phyloP scores from a whole-genome alignment of 2,329 filamentous ascomycete species.

The Colletotrichum karsti region DNA sequence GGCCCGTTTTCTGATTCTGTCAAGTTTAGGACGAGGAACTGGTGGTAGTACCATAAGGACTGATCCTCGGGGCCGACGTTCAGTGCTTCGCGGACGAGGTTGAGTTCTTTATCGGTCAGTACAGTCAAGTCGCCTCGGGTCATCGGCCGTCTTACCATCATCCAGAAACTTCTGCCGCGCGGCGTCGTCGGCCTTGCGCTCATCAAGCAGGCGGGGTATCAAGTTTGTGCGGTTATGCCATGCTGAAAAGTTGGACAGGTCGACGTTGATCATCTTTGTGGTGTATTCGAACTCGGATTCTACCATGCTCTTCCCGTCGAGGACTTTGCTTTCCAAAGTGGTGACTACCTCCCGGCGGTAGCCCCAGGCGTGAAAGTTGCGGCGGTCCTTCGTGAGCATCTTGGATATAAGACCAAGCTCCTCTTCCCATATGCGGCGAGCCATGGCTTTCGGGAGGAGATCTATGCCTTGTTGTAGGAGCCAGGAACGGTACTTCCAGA shows the following conservation, averaged over 20 bases:
- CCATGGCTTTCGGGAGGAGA: constrained; percentile 63
- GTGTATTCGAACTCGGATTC: constrained; percentile 91
- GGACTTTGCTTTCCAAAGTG: constrained; percentile 70
- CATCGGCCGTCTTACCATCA: constrained; percentile 56
- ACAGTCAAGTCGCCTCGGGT: accelerated
- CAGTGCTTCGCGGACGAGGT: constrained; percentile 78
- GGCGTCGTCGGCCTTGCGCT: constrained; percentile 70
- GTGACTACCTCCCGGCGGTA: constrained; percentile 84
- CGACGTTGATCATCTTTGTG: constrained; percentile 83
- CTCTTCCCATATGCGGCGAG: constrained; percentile 79
- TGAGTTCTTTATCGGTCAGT: constrained; percentile 65
- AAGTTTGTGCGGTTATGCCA: constrained; percentile 93
- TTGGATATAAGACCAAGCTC: constrained; percentile 86
- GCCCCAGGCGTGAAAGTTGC: constrained; percentile 97
- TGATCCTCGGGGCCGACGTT: constrained; percentile 94
- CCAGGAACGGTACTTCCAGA: constrained; percentile 97
- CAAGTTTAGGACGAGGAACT: constrained; percentile 81
- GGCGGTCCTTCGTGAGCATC: constrained; percentile 85
- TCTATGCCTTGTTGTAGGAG: constrained; percentile 76
- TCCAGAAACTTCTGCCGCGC: constrained; percentile 77
- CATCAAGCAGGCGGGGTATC: constrained; percentile 78
- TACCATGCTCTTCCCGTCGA: constrained; percentile 70
- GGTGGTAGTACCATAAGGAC: constrained; percentile 96
- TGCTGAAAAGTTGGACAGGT: constrained; percentile 95
- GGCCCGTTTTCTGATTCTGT: constrained; percentile 56